Base-by-base conservation (phyloP, 805 yeast genomes). In the Cyberlindnera xishuangbannaensis region DNA sequence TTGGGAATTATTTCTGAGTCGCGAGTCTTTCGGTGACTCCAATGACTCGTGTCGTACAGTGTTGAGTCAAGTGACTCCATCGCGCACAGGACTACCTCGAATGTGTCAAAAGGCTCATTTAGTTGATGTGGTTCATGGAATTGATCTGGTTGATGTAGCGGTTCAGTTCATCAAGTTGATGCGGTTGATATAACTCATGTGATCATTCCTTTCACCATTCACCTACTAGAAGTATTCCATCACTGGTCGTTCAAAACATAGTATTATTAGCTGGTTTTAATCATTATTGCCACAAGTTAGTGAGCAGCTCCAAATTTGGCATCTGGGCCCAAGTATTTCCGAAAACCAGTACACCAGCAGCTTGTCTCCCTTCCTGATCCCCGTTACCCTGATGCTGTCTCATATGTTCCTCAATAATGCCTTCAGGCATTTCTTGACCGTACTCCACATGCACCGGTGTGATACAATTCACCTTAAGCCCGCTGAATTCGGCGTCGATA, bases 401-500 rank as follows among this genome's bases (percentile, higher is more conserved):
- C 26, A 24, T 24, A n/a, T 24, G 26, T 13, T 24, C 26, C 13
- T 24, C 15, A 7, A 24, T 8, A 8, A n/a, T 15, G 13, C 15
- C 26, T 10, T 9, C 14, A 9, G 26, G 15, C 7, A 24, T 8
- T 11, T 24, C 26, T 19, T 11, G 10, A 19, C 11, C 11, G 11
- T 19, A 19, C 14, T 24, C 26, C 9, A 12, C 8, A 7, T 8
- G 15, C 9, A 24, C 26, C n/a, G 9, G 22, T 13, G 28, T 25
- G 12, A 30, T 18, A 24, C 37, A 30, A n/a, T 13, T 22, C 14
- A 27, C 22, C n/a, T 30, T 31, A 35, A 32, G 35, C 31, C 27
- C 44, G 30, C 18, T 30, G 19, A 20, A 37, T 4, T 33, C 30
- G 7, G 33, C 22, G 24, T 46, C 50, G 10, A 50, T 19, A 4